Evolutionary conservation across 1,139 yeast genomes (phyloP).

Genomic region (Pichia sp.): DNA sequence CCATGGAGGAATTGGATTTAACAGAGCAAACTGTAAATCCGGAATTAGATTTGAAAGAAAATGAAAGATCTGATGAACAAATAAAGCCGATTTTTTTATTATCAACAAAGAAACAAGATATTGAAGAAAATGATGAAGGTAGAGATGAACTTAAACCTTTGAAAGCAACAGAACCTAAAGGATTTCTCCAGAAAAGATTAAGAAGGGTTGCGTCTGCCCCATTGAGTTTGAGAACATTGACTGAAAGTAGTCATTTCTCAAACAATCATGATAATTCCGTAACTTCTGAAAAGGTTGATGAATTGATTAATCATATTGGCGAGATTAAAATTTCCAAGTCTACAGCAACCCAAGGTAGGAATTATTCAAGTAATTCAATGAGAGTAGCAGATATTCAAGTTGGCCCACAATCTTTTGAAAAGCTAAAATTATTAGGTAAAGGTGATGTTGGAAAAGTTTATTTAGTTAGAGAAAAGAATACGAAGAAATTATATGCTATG

Average conservation of each 20-base stretch:
- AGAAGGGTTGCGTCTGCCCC: constrained; percentile 84
- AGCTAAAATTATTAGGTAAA: constrained; percentile 79
- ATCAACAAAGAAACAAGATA: constrained; percentile 5
- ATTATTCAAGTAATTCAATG: constrained; percentile 67
- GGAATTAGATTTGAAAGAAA: background rate
- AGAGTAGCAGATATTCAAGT: constrained; percentile 76
- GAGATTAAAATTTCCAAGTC: constrained; percentile 35
- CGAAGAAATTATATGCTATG: constrained; percentile 82
- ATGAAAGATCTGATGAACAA: background rate
- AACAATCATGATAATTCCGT: constrained; percentile 1
- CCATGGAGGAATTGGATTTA: constrained; percentile 21
- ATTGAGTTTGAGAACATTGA: constrained; percentile 37
- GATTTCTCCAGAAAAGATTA: constrained; percentile 45
- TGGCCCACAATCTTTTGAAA: constrained; percentile 80
- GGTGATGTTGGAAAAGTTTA: constrained; percentile 98
- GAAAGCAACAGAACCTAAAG: constrained; percentile 13
- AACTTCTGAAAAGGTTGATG: constrained; percentile 27
- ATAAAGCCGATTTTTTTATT: too few relatives aligned
- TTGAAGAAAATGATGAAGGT: constrained; percentile 13
- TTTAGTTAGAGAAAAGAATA: constrained; percentile 73
- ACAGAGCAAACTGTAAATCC: constrained; percentile 8
- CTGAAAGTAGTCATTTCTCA: constrained; percentile 12
- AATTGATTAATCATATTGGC: constrained; percentile 48
- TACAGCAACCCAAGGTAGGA: constrained; percentile 36
- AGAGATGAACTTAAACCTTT: constrained; percentile 18